Base-by-base conservation (phyloP, 2,329 filamentous ascomycete genomes). In the Verticillium nonalfalfae region DNA sequence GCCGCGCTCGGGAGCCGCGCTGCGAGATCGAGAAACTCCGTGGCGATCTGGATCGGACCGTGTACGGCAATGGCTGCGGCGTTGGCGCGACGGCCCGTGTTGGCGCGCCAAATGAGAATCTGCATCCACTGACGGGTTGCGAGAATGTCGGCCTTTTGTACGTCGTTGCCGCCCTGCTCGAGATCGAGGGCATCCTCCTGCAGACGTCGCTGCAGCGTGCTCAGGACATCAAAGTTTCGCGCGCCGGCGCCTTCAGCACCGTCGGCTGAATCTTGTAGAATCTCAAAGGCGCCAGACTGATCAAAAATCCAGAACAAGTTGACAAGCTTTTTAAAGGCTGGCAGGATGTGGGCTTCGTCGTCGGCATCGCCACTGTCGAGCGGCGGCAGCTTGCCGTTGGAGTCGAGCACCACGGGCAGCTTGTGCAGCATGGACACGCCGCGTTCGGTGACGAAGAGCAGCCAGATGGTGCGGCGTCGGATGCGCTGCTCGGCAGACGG, bases 61-160 rank as follows among this genome's bases (percentile, higher is more conserved):
- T 72, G 65, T 1, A 66, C 62, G 35, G 68, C 62, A 50, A 72
- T 63, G n/a, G 67, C 69, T 10, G 73, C 61, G 14, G 64, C 59
- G 18, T 63, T 58, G 13, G 59, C 58, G 33, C 18, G 21, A 4
- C 59, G 60, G 56, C 67, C 65, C 26, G 65, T 64, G 36, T 68
- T 73, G 2, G 76, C 72, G 15, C 78, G 73, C 79, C 79, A 82
- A 14, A 81, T 63, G 2, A 81, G 73, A 52, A 79, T 76, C 7
- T 78, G 75, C 79, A 82, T 81, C 79, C 79, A 82, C 56, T 81
- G 78, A 1, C 77, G 70, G 0, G 79, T 81, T 3, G 81, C 78
- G 61, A 74, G 77, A n/a, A 82, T 73, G 57, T 81, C 79, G 3
- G 78, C 79, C 7, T 75, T 75, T 60, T 82, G 79, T 0, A 81